Percentiles rank a stretch among this genome's conserved stretches.
Conservation (phyloP, 306 rosid species). For the Malus sylvestris region DNA sequence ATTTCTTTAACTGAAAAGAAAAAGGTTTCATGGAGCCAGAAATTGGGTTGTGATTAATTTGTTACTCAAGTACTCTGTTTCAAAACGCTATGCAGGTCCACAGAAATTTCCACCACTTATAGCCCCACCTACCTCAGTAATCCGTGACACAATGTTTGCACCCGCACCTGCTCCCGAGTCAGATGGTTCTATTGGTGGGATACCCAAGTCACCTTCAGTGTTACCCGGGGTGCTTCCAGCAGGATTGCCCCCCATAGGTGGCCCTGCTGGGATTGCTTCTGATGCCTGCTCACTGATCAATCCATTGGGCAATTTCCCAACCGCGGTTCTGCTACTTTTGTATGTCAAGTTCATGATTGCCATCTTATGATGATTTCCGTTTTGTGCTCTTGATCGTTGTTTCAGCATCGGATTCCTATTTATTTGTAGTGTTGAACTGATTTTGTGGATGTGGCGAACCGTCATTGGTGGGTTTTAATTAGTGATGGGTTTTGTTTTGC, state of each 20-base stretch:
- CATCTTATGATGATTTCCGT: slow-evolving; percentile 35
- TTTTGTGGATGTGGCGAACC: slow-evolving; percentile 28
- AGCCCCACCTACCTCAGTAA: slow-evolving; percentile 72
- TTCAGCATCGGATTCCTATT: slow-evolving; percentile 12
- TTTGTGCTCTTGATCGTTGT: slow-evolving; percentile 7
- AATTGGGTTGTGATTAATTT: background rate
- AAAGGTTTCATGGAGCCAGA: background rate
- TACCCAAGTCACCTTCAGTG: slow-evolving; percentile 32
- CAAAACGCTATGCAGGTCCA: slow-evolving; percentile 46
- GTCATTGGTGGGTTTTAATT: slow-evolving; percentile 6
- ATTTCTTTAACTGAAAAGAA: background rate
- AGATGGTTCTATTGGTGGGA: slow-evolving; percentile 36
- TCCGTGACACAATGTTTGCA: slow-evolving; percentile 40
- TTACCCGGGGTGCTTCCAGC: slow-evolving; percentile 48
- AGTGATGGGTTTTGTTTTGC: slow-evolving; percentile 13
- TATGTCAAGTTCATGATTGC: slow-evolving; percentile 33
- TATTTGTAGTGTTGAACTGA: slow-evolving; percentile 31
- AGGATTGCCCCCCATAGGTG: slow-evolving; percentile 54
- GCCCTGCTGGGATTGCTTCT: slow-evolving; percentile 58
- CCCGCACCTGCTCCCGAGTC: slow-evolving; percentile 72
- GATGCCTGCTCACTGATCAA: slow-evolving; percentile 54
- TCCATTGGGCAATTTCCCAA: slow-evolving; percentile 35
- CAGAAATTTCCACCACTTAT: slow-evolving; percentile 69
- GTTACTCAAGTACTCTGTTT: background rate
- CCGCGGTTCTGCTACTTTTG: slow-evolving; percentile 32